These are phyloP conservation scores for Teratosphaeria viscida DNA, from an alignment of 2,329 filamentous ascomycete genomes.

Conservation along the genomic window DNA sequence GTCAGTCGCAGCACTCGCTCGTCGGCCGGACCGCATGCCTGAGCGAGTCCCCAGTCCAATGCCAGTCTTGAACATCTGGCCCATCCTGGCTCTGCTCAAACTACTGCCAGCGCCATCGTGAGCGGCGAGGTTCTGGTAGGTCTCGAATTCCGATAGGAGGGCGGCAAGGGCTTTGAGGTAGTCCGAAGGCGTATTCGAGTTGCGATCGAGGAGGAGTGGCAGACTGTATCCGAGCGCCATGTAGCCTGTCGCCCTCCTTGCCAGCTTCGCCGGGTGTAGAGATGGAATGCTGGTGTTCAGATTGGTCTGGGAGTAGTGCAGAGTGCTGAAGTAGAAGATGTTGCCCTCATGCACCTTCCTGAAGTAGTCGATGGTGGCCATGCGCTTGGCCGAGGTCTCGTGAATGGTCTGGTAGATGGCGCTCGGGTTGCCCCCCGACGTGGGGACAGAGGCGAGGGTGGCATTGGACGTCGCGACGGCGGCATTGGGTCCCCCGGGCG, in stretches of 20 bases:
- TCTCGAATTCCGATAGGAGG: conserved; percentile 82
- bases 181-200: conserved; percentile 62
- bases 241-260: conserved; percentile 85
- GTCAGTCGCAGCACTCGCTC: conserved; percentile 50
- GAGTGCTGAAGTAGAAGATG: conserved; percentile 96
- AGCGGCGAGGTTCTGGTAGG: conserved; percentile 77
- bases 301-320: conserved; percentile 78
- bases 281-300: conserved; percentile 66
- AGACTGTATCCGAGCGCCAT: conserved; percentile 86
- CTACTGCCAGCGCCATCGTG: conserved; percentile 52
- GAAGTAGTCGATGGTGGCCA: conserved; percentile 87
- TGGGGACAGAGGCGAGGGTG: conserved; percentile 4
- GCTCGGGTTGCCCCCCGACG: conserved; percentile 32
- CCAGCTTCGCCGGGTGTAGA: conserved; percentile 72
- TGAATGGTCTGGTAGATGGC: conserved; percentile 60
- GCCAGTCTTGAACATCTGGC: conserved; percentile 41
- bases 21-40: conserved; percentile 27
- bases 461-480: conserved; percentile 10
- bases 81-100: conserved; percentile 64
- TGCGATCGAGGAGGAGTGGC: conserved; percentile 79
- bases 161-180: conserved; percentile 80
- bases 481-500: conserved; percentile 5
- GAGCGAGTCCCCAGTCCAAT: conserved; percentile 27
- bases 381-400: conserved; percentile 80
- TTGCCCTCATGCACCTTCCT: conserved; percentile 88